A percentile compares a stretch with the other conserved stretches of the same genome.
phyloP scores from a whole-genome alignment of 768 basidiomycete species.

The Russula sp. region DNA sequence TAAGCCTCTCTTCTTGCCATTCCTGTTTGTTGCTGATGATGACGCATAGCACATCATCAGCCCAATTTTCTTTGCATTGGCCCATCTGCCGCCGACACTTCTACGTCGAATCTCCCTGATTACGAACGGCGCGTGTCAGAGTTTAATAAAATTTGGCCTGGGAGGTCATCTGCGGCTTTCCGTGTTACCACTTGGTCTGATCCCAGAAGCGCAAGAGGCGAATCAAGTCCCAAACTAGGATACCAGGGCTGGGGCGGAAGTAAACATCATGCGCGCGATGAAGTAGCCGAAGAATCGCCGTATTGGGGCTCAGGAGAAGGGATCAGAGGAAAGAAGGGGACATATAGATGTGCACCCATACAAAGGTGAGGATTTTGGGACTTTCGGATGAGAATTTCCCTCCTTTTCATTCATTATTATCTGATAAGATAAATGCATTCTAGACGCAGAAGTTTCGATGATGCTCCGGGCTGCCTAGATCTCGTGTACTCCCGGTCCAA shows the following conservation, averaged over 20 bases:
- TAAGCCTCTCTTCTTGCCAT: conserved; percentile 35
- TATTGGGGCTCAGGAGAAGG: not conserved
- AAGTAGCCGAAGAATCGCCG: conserved; percentile 9
- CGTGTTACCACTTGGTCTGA: conserved; percentile 57
- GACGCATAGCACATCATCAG: conserved; percentile 11
- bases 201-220: conserved; percentile 44
- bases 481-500: conserved; percentile 52
- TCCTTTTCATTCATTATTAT: not conserved
- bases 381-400: not conserved
- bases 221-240: conserved; percentile 15
- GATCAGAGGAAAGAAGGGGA: conserved; percentile 13
- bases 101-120: conserved; percentile 34
- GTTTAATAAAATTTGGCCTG: conserved; percentile 45
- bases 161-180: conserved; percentile 39
- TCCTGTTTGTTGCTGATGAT: not conserved
- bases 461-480: conserved; percentile 49
- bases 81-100: conserved; percentile 21
- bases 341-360: conserved; percentile 6
- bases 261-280: conserved; percentile 15
- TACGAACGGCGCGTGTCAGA: conserved; percentile 39
- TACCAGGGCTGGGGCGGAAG: conserved; percentile 1
- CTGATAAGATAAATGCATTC: conserved; percentile 17
- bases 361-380: conserved; percentile 7
- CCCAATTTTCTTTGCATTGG: conserved; percentile 18
- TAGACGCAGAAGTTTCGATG: conserved; percentile 67